Evolutionary conservation across 495 filamentous ascomycete species (phyloP).

Genomic region (Penicillium psychrofluorescens): DNA sequence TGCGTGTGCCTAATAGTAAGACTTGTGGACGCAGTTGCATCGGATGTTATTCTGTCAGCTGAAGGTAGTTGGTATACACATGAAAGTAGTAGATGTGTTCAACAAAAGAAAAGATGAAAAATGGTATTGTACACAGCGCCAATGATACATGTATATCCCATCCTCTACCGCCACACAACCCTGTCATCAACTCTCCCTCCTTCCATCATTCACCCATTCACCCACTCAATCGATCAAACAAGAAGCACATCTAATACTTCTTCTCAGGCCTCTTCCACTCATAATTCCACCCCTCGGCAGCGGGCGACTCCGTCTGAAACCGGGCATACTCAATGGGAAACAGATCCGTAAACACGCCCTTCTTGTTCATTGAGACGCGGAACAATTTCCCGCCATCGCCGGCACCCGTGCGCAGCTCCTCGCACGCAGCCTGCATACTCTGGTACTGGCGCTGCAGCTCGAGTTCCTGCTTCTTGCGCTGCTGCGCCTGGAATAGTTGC

Average conservation of each 20-base stretch:
- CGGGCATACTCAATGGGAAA: constrained; percentile 87
- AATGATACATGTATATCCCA: neutral
- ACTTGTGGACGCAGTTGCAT: neutral
- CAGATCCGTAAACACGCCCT: constrained; percentile 55
- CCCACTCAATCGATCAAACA: neutral
- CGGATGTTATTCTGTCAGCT: too few relatives aligned
- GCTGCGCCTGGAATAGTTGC: constrained; percentile 61
- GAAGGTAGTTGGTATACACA: too few relatives aligned
- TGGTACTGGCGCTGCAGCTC: constrained; percentile 71
- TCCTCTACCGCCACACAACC: neutral
- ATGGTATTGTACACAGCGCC: neutral
- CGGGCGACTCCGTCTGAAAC: constrained; percentile 70
- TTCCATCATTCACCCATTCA: constrained; percentile 2
- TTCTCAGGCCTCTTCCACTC: constrained; percentile 37
- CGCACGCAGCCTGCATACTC: constrained; percentile 70
- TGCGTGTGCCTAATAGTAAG: neutral
- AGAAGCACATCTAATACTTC: constrained; percentile 9
- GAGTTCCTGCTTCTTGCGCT: constrained; percentile 49
- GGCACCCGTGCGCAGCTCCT: constrained; percentile 65
- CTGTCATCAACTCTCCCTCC: neutral
- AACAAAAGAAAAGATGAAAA: neutral
- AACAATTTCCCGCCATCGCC: constrained; percentile 75
- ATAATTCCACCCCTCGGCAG: constrained; percentile 71
- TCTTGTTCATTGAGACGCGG: constrained; percentile 78
- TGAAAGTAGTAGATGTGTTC: neutral